Evolutionary conservation across 345 rosid species (phyloP), one percentile per base, ranked within the genome.

Genomic region (Camelina hispida): DNA sequence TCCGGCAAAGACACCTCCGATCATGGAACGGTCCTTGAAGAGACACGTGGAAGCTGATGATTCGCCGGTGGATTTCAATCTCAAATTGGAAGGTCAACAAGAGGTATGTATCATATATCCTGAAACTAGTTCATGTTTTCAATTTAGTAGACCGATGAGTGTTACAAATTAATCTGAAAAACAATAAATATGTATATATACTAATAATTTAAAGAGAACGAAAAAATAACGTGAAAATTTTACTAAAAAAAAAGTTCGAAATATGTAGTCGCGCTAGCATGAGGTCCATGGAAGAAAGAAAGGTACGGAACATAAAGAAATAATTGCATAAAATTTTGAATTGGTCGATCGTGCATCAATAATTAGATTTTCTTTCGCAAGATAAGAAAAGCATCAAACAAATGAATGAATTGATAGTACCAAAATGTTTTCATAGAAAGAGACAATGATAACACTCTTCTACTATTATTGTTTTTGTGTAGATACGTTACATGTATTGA

Each of bases 1-100:
- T 84, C 96, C 97, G 28, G 75, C 90, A 37, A 84, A 89, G n/a
- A 90, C 97, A 12, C 97, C 98, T 69, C 74, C 94, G 20, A 83
- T 89, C 61, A 70, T 57, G 14, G 95, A 91, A 80, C 70, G 83
- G 50, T 71, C 83, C 2, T 63, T 85, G 37, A 84, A 77, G 62
- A 75, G 89, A 55, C 90, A 76, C 60, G 77, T 79, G 72, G 86
- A 75, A 74, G 79, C 60, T 56, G 84, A 67, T 71, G 93, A 87
- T 35, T 84, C 93, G 66, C 66, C 70, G 0, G 55, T 53, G 30
- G 78, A 46, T 17, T 16, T 80, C 90, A 11, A 76, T 69, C 69
- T 80, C 32, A 85, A 66, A 25, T 12, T 79, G 54, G 80, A 79
- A 79, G 58, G 75, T 71, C 82, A 84, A 60, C 82, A 79, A 64